Evolutionary conservation across 306 rosid species (phyloP).

Genomic region (Malus domestica): DNA sequence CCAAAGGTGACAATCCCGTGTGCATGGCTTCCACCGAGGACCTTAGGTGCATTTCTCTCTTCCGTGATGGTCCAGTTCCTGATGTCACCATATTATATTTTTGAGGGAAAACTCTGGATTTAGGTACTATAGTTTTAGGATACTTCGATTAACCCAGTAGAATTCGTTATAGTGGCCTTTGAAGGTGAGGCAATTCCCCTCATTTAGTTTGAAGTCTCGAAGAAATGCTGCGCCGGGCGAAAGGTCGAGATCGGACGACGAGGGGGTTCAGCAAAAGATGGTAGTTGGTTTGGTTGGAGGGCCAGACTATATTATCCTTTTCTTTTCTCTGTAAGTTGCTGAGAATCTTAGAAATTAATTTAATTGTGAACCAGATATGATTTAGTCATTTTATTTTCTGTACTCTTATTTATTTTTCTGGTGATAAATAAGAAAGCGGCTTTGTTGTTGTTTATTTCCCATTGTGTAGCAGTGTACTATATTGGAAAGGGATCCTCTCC

Average conservation of each 20-base stretch:
- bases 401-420: not conserved
- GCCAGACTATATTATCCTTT: not conserved
- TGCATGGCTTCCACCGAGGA: constrained; percentile 22
- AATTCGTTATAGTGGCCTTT: constrained; percentile 34
- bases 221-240: constrained; percentile 20
- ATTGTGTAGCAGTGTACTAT: not conserved
- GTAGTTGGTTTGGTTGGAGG: constrained; percentile 5
- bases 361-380: not conserved
- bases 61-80: constrained; percentile 40
- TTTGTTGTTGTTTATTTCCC: not conserved
- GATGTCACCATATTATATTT: constrained; percentile 22
- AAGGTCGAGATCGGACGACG: constrained; percentile 20
- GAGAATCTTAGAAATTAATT: constrained; percentile 1
- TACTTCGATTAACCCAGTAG: constrained; percentile 35
- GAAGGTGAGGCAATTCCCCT: constrained; percentile 24
- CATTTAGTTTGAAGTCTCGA: constrained; percentile 31
- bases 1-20: constrained; percentile 51
- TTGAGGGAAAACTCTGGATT: constrained; percentile 53
- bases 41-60: constrained; percentile 34
- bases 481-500: no score
- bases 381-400: not conserved
- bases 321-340: not conserved
- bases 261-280: not conserved
- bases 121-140: constrained; percentile 56
- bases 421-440: not conserved